Percentiles rank a stretch among this genome's conserved stretches.
Evolutionary conservation across 2,329 filamentous ascomycete species (phyloP).

Genomic region (Penicillium sp.): DNA sequence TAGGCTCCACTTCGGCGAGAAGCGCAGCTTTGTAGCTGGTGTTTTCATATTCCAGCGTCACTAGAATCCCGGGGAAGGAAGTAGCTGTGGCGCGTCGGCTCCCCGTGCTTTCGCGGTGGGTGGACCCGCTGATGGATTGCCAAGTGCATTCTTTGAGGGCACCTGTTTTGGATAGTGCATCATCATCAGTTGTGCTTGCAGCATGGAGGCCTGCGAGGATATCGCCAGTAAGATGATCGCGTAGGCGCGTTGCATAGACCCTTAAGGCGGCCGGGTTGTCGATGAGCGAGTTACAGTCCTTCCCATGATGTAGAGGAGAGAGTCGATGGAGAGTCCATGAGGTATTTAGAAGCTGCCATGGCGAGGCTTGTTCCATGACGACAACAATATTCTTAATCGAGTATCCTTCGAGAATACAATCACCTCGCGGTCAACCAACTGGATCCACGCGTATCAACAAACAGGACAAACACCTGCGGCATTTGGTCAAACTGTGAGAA

Average conservation of each 20-base stretch:
- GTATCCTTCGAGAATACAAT: neutral
- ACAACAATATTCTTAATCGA: neutral
- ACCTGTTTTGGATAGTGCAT: constrained; percentile 43
- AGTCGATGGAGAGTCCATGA: constrained; percentile 51
- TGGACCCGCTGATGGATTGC: constrained; percentile 33
- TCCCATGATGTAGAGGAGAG: constrained; percentile 49
- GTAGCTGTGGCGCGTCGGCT: constrained; percentile 21
- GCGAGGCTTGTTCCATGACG: constrained; percentile 24
- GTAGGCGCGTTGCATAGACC: constrained; percentile 45
- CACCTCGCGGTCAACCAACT: no score
- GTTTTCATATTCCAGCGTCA: constrained; percentile 48
- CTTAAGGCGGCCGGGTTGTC: constrained; percentile 35
- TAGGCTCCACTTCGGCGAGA: constrained; percentile 34
- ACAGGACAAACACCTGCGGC: neutral
- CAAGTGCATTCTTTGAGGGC: constrained; percentile 46
- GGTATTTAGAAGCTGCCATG: constrained; percentile 46
- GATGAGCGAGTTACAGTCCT: constrained; percentile 33
- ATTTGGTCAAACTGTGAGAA: constrained; percentile 6
- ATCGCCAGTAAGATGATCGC: constrained; percentile 47
- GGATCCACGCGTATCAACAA: no score
- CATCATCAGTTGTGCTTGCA: constrained; percentile 28
- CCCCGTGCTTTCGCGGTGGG: constrained; percentile 23
- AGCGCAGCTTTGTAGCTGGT: constrained; percentile 48
- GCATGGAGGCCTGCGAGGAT: constrained; percentile 44
- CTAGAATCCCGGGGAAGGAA: constrained; percentile 39